Conservation (phyloP, 1,284 basidiomycete species). For the Irpex rosettiformis region DNA sequence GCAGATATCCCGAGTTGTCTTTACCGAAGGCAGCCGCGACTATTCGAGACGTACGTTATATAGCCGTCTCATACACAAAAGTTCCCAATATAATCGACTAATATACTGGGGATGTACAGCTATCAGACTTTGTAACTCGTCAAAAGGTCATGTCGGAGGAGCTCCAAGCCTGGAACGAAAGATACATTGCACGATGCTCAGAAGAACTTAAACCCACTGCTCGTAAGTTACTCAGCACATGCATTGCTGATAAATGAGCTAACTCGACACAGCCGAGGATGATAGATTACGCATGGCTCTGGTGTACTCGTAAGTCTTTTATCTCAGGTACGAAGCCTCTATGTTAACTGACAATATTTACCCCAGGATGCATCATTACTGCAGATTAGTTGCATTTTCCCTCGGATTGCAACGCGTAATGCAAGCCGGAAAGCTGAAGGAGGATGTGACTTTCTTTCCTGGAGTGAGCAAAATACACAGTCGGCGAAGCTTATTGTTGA, state of each 20-base stretch:
- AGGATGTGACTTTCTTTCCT: constrained; percentile 17
- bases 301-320: constrained; percentile 24
- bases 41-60: constrained; percentile 11
- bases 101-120: neutral
- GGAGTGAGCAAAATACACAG: constrained; percentile 15
- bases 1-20: constrained; percentile 25
- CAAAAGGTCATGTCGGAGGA: constrained; percentile 26
- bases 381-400: constrained; percentile 31
- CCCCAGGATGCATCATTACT: constrained; percentile 29
- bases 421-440: constrained; percentile 19
- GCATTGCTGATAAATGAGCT: neutral
- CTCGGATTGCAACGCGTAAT: constrained; percentile 29
- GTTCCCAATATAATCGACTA: neutral
- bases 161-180: constrained; percentile 23
- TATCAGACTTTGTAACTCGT: neutral
- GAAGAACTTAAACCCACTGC: constrained; percentile 16
- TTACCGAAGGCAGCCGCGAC: neutral
- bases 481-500: neutral
- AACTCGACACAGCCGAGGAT: constrained; percentile 16
- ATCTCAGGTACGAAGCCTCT: neutral
- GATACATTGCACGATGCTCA: constrained; percentile 18
- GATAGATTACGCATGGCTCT: constrained; percentile 27
- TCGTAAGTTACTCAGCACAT: constrained; percentile 8
- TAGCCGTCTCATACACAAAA: neutral
- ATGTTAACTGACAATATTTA: neutral